Evolutionary conservation across 495 filamentous ascomycete species (phyloP), one percentile per base, ranked within the genome.

Genomic region (Antarctomyces pellizariae): DNA sequence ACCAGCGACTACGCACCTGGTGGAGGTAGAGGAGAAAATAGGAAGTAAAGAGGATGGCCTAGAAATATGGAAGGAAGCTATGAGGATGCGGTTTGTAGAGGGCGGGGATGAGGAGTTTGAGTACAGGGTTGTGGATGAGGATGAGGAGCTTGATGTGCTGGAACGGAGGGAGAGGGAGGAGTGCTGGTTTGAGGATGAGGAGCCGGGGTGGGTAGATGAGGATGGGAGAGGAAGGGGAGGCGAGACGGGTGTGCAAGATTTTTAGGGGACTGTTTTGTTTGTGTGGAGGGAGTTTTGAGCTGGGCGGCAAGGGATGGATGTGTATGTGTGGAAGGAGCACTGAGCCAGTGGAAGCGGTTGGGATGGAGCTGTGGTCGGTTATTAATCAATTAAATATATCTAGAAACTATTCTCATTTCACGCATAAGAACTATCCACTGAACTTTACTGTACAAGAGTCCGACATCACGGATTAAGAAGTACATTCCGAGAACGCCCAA

Each of bases 191-290:
- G 71, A 71, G 8, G 61, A 61, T 6, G 68, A 76, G 43, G 67
- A 71, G 24, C 56, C 63, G 9, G 49, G 53, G 14, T 69, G 56
- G 53, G 40, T 61, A 5, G 40, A 58, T 31, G 62, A 54, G 20
- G 50, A 45, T 11, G 37, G 37, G 6, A 12, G 33, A 43, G 3
- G 46, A 47, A 38, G 66, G 13, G 51, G 47, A 18, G 67, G 70
- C 1, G 61, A 78, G 43, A 83, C 75, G n/a, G 75, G 75, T 1
- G 50, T 82, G 24, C 73, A 76, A 39, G 75, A 83, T 50, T 83
- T 67, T 36, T 82, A n/a, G n/a, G n/a, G n/a, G n/a, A n/a, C n/a
- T n/a, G n/a, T n/a, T n/a, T n/a, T n/a, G n/a, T n/a, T n/a, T n/a
- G n/a, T n/a, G n/a, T n/a, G n/a, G n/a, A n/a, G n/a, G n/a, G n/a